Percentiles rank a stretch among this genome's conserved stretches.
Evolutionary conservation across 2,329 filamentous ascomycete species (phyloP).

Genomic region (Dendrostoma leiphaemia): DNA sequence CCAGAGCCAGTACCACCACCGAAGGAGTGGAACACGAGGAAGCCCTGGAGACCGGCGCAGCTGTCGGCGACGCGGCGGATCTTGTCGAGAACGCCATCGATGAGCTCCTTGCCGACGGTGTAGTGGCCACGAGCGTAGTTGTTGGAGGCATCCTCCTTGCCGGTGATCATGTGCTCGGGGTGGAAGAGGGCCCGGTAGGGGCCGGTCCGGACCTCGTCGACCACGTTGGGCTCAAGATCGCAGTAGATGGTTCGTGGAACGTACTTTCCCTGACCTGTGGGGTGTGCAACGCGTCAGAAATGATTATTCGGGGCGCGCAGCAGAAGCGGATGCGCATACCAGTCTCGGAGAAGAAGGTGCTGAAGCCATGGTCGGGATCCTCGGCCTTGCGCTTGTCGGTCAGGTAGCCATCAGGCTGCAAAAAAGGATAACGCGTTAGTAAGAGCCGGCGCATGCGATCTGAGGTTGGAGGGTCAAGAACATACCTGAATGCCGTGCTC

Average conservation of each 20-base stretch:
- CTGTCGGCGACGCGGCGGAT: constrained; percentile 96
- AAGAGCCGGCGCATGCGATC: not conserved
- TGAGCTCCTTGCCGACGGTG: constrained; percentile 99
- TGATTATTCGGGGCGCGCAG: not conserved
- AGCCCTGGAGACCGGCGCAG: constrained; percentile 96
- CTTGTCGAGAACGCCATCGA: constrained; percentile 97
- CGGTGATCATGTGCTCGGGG: constrained; percentile 99
- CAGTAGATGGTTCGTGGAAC: constrained; percentile 98
- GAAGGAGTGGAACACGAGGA: constrained; percentile 99
- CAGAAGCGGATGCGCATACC: constrained; percentile 54
- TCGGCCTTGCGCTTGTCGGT: constrained; percentile 95
- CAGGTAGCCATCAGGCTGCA: constrained; percentile 94
- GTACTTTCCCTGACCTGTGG: constrained; percentile 91
- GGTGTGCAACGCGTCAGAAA: not conserved
- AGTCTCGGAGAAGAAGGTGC: constrained; percentile 99
- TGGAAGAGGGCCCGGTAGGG: constrained; percentile 96
- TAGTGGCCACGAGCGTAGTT: constrained; percentile 99
- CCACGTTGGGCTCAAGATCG: constrained; percentile 99
- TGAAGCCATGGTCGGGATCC: constrained; percentile 95
- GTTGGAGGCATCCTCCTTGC: constrained; percentile 99
- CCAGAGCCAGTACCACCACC: constrained; percentile 98
- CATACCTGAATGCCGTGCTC: constrained; percentile 98
- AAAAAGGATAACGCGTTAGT: constrained; percentile 33
- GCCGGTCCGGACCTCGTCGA: constrained; percentile 98
- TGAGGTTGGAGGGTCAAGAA: constrained; percentile 21